Percentiles rank a stretch among this genome's conserved stretches.
phyloP scores from a whole-genome alignment of 2,329 filamentous ascomycete species.

The Diaporthe nobilis region DNA sequence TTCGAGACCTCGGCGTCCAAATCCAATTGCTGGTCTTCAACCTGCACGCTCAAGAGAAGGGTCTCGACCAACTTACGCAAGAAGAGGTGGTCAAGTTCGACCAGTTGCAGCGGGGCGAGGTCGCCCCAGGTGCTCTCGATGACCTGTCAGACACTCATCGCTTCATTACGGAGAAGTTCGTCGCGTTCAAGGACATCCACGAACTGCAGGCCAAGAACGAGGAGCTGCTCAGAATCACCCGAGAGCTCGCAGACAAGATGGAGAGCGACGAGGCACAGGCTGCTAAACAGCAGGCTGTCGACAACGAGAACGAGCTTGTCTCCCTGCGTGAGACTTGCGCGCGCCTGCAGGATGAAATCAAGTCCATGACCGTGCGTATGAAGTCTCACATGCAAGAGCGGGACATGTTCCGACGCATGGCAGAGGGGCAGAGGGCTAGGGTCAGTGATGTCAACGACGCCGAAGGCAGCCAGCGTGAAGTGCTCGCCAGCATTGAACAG shows the following conservation, averaged over 20 bases:
- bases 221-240: constrained; percentile 84
- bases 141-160: constrained; percentile 88
- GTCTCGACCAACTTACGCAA: constrained; percentile 77
- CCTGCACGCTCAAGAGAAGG: constrained; percentile 85
- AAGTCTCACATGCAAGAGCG: constrained; percentile 96
- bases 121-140: constrained; percentile 77
- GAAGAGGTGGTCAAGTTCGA: constrained; percentile 84
- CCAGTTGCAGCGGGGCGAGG: constrained; percentile 81
- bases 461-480: constrained; percentile 74
- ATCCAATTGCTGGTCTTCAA: constrained; percentile 93
- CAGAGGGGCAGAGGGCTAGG: constrained; percentile 76
- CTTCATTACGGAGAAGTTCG: constrained; percentile 91
- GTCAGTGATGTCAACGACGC: constrained; percentile 75
- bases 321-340: constrained; percentile 58
- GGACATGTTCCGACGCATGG: constrained; percentile 96
- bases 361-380: constrained; percentile 84
- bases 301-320: constrained; percentile 79
- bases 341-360: constrained; percentile 82
- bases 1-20: constrained; percentile 91
- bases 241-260: constrained; percentile 88
- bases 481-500: constrained; percentile 72
- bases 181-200: constrained; percentile 87
- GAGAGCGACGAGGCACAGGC: constrained; percentile 89
- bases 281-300: constrained; percentile 72
- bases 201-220: constrained; percentile 92